Percentiles rank a stretch among this genome's conserved stretches.
Conservation (phyloP, 106 monocot genomes). For the Dioscorea zingiberensis region DNA sequence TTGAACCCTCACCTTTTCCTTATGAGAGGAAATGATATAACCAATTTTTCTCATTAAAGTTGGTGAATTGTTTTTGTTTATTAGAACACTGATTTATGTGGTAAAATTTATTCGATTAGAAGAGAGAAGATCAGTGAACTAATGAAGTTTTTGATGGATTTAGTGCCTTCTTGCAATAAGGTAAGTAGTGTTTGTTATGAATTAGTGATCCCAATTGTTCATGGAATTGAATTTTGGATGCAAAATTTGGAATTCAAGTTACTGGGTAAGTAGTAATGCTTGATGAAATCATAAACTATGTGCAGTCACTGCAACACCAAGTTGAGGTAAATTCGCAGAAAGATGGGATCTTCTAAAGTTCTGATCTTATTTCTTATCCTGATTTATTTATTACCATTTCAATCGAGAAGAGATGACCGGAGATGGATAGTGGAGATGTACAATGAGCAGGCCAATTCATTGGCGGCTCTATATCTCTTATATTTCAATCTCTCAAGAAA, state of each 20-base stretch:
- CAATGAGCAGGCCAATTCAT: too few species aligned
- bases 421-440: too few species aligned
- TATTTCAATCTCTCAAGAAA: too few species aligned
- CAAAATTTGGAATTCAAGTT: constrained; percentile 22
- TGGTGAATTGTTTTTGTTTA: not conserved
- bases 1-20: too few species aligned
- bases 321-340: constrained; percentile 40
- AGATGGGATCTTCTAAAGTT: not conserved
- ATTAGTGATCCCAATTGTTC: not conserved
- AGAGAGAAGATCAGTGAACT: constrained; percentile 71
- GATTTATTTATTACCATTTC: too few species aligned
- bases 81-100: not conserved
- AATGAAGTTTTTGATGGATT: constrained; percentile 75
- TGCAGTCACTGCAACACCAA: constrained; percentile 68
- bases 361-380: too few species aligned
- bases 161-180: constrained; percentile 77
- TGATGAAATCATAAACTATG: constrained; percentile 81
- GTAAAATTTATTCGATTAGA: constrained; percentile 32
- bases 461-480: too few species aligned
- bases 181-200: constrained; percentile 2
- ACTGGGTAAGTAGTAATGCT: constrained; percentile 78
- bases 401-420: too few species aligned
- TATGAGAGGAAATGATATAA: too few species aligned
- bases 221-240: not conserved
- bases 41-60: too few species aligned